These are phyloP conservation scores for Thelonectria olida DNA, from an alignment of 2,329 filamentous ascomycete species.

Conservation along the genomic window DNA sequence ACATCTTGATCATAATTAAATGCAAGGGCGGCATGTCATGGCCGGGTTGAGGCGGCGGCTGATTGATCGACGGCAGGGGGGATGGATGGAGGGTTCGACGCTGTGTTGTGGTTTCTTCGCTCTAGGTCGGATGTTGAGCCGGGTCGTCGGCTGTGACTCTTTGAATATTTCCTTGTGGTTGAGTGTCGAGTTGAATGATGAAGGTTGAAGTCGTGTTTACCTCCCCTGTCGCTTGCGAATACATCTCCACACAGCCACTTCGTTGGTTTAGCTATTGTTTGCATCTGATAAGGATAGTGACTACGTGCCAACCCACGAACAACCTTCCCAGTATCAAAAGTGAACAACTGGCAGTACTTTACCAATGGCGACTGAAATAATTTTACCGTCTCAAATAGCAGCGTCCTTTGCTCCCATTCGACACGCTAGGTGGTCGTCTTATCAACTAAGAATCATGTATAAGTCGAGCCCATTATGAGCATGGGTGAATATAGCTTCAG, in stretches of 20 bases:
- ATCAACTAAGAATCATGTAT: too few species aligned
- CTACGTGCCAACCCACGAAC: too few species aligned
- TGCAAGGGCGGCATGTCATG: constrained; percentile 15
- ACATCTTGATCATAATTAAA: constrained; percentile 51
- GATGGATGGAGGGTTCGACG: neutral
- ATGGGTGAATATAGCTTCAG: too few species aligned
- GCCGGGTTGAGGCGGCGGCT: neutral
- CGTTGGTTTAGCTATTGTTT: neutral
- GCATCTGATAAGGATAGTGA: too few species aligned
- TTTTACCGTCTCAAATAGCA: too few species aligned
- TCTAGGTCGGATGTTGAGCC: neutral
- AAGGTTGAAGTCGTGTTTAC: neutral
- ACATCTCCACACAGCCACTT: neutral
- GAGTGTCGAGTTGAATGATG: neutral
- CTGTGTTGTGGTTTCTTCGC: neutral
- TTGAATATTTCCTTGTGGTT: neutral
- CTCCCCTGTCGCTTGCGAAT: too few species aligned
- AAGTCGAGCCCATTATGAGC: too few species aligned
- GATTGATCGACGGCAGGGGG: neutral
- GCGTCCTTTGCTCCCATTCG: too few species aligned
- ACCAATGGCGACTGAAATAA: neutral
- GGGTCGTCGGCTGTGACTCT: neutral
- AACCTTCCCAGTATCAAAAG: too few species aligned
- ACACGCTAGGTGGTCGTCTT: too few species aligned
- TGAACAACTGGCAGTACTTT: neutral